Conservation (phyloP, 371 early-diverging fungal species). For the Mucor saturninus region DNA sequence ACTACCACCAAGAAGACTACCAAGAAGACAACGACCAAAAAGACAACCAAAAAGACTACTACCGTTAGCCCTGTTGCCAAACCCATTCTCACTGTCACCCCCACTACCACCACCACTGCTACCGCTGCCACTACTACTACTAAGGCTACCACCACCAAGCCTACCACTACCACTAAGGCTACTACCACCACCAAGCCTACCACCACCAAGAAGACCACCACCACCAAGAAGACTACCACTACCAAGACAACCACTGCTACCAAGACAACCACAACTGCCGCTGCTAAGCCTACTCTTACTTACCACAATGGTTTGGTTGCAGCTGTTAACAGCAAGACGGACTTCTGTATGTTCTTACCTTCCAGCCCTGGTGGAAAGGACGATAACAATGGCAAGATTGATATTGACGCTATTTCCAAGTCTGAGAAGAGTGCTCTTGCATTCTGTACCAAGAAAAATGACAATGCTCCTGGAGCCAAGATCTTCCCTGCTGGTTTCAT, state of each 20-base stretch:
- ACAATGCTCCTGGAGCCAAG: slow-evolving; percentile 37
- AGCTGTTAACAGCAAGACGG: slow-evolving; percentile 21
- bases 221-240: slow-evolving; percentile 14
- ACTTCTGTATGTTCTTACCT: slow-evolving; percentile 43
- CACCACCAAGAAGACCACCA: slow-evolving; percentile 16
- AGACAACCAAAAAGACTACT: slow-evolving; percentile 7
- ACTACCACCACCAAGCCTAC: slow-evolving; percentile 17
- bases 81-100: not conserved
- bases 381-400: slow-evolving; percentile 27
- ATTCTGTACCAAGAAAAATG: slow-evolving; percentile 40
- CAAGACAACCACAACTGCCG: slow-evolving; percentile 5
- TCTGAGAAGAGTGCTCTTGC: slow-evolving; percentile 41
- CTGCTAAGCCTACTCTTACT: slow-evolving; percentile 6
- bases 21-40: slow-evolving; percentile 10
- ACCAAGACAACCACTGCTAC: slow-evolving; percentile 7
- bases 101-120: slow-evolving; percentile 4
- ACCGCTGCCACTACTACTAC: not conserved
- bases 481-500: slow-evolving; percentile 38
- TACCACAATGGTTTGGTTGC: slow-evolving; percentile 26
- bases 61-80: slow-evolving; percentile 6
- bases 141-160: slow-evolving; percentile 13
- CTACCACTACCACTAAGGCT: slow-evolving; percentile 13
- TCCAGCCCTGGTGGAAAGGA: slow-evolving; percentile 30
- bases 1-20: slow-evolving; percentile 10
- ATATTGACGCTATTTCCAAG: slow-evolving; percentile 29